A percentile compares a stretch with the other conserved stretches of the same genome.
These are phyloP conservation scores for Leccinum proliferum DNA, from an alignment of 1,284 basidiomycete genomes.

Conservation along the genomic window DNA sequence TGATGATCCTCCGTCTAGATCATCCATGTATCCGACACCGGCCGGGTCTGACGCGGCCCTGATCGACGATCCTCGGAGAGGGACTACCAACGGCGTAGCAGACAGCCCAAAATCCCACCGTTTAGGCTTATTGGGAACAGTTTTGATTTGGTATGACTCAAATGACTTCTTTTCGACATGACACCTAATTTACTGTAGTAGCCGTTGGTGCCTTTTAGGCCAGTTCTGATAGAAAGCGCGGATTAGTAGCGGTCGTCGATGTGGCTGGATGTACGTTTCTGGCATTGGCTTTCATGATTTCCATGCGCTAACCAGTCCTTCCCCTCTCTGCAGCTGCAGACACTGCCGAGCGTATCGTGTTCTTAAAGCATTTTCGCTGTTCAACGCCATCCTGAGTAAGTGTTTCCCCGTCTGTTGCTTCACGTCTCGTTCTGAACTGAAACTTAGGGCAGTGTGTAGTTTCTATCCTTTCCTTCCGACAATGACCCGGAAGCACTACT, in stretches of 20 bases:
- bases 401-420: conserved; percentile 11
- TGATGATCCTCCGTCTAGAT: too few relatives aligned
- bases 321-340: conserved; percentile 53
- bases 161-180: conserved; percentile 5
- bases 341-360: conserved; percentile 76
- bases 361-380: conserved; percentile 68
- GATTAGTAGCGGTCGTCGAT: conserved; percentile 58
- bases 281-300: background rate
- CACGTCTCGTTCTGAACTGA: conserved; percentile 9
- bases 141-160: conserved; percentile 66
- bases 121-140: conserved; percentile 60
- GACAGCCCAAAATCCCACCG: conserved; percentile 23
- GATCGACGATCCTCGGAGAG: too few relatives aligned
- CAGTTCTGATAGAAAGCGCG: conserved; percentile 67
- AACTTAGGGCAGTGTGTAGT: conserved; percentile 41
- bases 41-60: too few relatives aligned
- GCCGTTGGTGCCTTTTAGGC: conserved; percentile 68
- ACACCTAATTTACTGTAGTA: conserved; percentile 27
- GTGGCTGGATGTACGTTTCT: conserved; percentile 52
- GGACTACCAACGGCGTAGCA: too few relatives aligned
- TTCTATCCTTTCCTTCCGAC: conserved; percentile 56
- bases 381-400: conserved; percentile 68
- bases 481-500: conserved; percentile 60
- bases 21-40: too few relatives aligned
- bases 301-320: background rate